These are phyloP conservation scores for Aspergillus caelatus DNA, from an alignment of 2,329 filamentous ascomycete species.

Conservation along the genomic window DNA sequence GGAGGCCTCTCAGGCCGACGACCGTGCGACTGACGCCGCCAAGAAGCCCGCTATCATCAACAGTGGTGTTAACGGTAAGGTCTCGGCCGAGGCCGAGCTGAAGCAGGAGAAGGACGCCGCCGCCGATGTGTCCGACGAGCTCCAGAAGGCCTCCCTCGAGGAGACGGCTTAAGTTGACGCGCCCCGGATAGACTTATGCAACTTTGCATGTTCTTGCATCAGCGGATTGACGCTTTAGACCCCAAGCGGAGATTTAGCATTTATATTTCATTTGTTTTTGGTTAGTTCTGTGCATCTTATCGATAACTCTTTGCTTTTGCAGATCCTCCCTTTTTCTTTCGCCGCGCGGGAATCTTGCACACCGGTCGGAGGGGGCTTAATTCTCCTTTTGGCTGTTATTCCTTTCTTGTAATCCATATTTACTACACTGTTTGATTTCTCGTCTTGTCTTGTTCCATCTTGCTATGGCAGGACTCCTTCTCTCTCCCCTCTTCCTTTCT, in stretches of 20 bases:
- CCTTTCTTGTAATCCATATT: constrained; percentile 17
- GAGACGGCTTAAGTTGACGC: constrained; percentile 46
- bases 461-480: constrained; percentile 1
- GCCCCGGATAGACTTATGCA: constrained; percentile 15
- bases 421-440: constrained; percentile 2
- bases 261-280: constrained; percentile 20
- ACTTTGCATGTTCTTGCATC: constrained; percentile 19
- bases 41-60: constrained; percentile 58
- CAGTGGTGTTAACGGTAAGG: constrained; percentile 55
- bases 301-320: constrained; percentile 4
- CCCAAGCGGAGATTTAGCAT: constrained; percentile 28
- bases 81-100: constrained; percentile 57
- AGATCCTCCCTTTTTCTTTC: constrained; percentile 4
- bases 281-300: constrained; percentile 6
- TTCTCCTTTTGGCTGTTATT: constrained; percentile 5
- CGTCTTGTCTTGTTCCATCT: constrained; percentile 8
- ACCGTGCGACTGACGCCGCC: constrained; percentile 52
- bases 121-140: constrained; percentile 61
- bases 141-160: constrained; percentile 64
- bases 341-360: neutral
- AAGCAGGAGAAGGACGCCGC: constrained; percentile 62
- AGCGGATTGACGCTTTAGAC: constrained; percentile 26
- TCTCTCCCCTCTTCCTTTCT: neutral
- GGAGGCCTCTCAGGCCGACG: constrained; percentile 49
- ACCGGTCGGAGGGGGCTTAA: neutral